phyloP scores from a whole-genome alignment of 257 asterid genomes.

The Striga asiatica region DNA sequence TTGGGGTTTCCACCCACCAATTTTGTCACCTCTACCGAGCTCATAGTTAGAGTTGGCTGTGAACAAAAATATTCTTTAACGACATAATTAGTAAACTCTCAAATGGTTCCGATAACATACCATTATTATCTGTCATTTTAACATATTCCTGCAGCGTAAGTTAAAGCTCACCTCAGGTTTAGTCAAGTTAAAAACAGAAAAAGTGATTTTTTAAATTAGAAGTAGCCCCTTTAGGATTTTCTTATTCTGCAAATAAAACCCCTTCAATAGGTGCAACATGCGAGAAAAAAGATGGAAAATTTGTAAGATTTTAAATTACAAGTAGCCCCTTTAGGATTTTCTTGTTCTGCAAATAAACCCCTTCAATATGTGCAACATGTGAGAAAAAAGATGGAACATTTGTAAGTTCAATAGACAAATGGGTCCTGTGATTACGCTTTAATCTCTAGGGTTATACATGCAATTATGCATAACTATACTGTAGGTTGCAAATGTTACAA shows the following conservation, averaged over 20 bases:
- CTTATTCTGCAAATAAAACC: no score
- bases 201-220: no score
- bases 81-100: no score
- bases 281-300: no score
- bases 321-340: no score
- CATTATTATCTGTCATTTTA: neutral
- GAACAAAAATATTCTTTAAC: no score
- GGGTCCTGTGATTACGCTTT: neutral
- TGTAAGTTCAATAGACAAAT: neutral
- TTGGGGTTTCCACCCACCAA: constrained; percentile 94
- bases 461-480: neutral
- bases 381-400: neutral
- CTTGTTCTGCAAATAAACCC: no score
- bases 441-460: neutral
- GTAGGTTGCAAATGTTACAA: neutral
- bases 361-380: no score
- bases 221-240: no score
- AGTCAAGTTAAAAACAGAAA: neutral
- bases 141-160: neutral
- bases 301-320: no score
- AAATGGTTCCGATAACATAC: no score
- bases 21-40: constrained; percentile 90
- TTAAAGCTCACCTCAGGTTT: neutral
- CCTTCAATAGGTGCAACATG: no score
- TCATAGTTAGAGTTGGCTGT: constrained; percentile 93